Conservation (phyloP, 805 yeast species). For the Blastobotrys chiropterorum region DNA sequence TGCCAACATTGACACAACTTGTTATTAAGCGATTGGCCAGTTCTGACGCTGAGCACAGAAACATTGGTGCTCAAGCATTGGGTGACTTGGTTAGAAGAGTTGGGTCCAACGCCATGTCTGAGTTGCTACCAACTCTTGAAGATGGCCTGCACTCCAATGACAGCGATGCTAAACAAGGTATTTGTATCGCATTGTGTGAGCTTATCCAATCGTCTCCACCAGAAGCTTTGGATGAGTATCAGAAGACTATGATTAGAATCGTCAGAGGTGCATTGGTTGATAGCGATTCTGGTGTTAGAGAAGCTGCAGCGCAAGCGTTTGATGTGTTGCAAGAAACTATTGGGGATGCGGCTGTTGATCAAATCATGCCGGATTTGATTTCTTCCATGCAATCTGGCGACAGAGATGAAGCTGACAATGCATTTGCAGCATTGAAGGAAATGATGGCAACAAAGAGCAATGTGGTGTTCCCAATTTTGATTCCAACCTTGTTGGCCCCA, state of each 20-base stretch:
- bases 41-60: slow-evolving; percentile 69
- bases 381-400: slow-evolving; percentile 50
- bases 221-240: slow-evolving; percentile 57
- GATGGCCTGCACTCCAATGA: slow-evolving; percentile 51
- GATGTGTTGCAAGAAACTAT: slow-evolving; percentile 77
- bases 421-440: slow-evolving; percentile 82
- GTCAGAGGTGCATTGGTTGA: slow-evolving; percentile 78
- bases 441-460: slow-evolving; percentile 88
- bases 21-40: slow-evolving; percentile 81
- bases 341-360: slow-evolving; percentile 84
- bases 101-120: slow-evolving; percentile 79
- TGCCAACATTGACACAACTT: slow-evolving; percentile 74
- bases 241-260: slow-evolving; percentile 62
- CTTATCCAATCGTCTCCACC: slow-evolving; percentile 64
- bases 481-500: slow-evolving; percentile 74
- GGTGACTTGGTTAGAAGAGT: slow-evolving; percentile 94
- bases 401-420: slow-evolving; percentile 48
- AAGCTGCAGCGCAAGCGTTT: slow-evolving; percentile 86
- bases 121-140: slow-evolving; percentile 78
- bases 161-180: slow-evolving; percentile 89
- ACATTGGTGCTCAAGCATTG: slow-evolving; percentile 85
- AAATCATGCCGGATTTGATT: slow-evolving; percentile 77
- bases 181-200: slow-evolving; percentile 87
- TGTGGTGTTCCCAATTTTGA: slow-evolving; percentile 85
- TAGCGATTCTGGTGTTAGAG: slow-evolving; percentile 65